These are phyloP conservation scores for Myotisia sp. DNA, from an alignment of 2,329 filamentous ascomycete genomes.

Conservation along the genomic window DNA sequence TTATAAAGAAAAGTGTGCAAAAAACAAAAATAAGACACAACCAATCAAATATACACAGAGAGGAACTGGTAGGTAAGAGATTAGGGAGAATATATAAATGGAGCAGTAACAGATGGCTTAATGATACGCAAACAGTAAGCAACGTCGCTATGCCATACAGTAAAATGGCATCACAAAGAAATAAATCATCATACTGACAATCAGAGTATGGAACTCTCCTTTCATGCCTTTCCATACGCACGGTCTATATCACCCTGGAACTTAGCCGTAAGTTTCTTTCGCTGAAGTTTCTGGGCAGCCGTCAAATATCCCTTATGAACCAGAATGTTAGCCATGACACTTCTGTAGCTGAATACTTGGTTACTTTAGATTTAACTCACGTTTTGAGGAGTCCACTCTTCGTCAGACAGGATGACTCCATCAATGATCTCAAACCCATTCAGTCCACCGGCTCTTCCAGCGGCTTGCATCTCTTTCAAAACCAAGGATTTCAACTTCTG, in stretches of 20 bases:
- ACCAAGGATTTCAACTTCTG: slow-evolving; percentile 29
- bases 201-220: too few relatives aligned
- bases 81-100: too few relatives aligned
- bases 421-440: slow-evolving; percentile 30
- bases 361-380: slow-evolving; percentile 22
- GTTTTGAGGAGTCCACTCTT: slow-evolving; percentile 33
- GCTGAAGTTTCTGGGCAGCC: slow-evolving; percentile 58
- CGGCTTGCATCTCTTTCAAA: slow-evolving; percentile 27
- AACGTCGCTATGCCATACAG: too few relatives aligned
- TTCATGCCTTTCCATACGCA: slow-evolving; percentile 40
- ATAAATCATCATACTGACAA: too few relatives aligned
- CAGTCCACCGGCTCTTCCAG: slow-evolving; percentile 24
- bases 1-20: too few relatives aligned
- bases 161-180: too few relatives aligned
- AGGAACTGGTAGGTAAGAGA: too few relatives aligned
- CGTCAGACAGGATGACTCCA: slow-evolving; percentile 32
- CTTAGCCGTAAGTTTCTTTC: slow-evolving; percentile 49
- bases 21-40: too few relatives aligned
- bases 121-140: too few relatives aligned
- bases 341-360: too few relatives aligned
- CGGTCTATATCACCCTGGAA: slow-evolving; percentile 48
- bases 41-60: too few relatives aligned
- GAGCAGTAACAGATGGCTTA: too few relatives aligned
- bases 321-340: slow-evolving; percentile 20
- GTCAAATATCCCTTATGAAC: slow-evolving; percentile 45